Base-by-base conservation (phyloP, 306 rosid genomes). In the Vicia villosa region DNA sequence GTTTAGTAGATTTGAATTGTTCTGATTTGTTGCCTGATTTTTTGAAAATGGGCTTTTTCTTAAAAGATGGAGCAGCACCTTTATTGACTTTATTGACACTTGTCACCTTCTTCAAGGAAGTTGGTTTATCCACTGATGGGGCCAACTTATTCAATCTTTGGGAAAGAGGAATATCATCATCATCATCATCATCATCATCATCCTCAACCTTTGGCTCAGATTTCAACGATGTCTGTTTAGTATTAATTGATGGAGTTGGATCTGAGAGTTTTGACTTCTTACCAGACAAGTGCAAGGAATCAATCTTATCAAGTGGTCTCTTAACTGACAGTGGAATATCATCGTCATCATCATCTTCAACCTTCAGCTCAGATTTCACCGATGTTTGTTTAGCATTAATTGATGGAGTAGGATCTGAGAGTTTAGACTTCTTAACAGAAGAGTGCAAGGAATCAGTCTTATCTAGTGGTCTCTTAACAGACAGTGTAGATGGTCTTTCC, bases 1-100 rank as follows among this genome's bases (percentile, higher is more conserved):
- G 57, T 69, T 83, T 89, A 3, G 91, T 83, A 6, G 95, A 91
- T 74, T 87, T 95, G 49, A 86, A 87, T 80, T 91, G 91, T 75
- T 83, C 95, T 10, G 89, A 83, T 77, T 64, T 75, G 10, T 51
- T 80, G 5, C 74, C 83, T 22, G 76, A 24, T 63, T 87, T 79
- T 49, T 79, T 79, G 3, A 46, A 47, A 22, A 68, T 71, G 43
- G 16, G 62, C 59, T 66, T 74, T 68, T 83, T 79, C 74, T 83
- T 79, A 34, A 75, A 75, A 15, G 78, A 43, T 67, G 60, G 16
- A 2, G 78, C 14, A 41, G 74, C 22, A 62, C 63, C 34, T 76
- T 75, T 83, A 10, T 75, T 83, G 69, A 83, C 77, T 79, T 83
- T 79, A 62, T 59, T 54, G 14, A 17, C 74, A 64, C 67, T 79